A percentile compares a stretch with the other conserved stretches of the same genome.
Evolutionary conservation across 2,329 filamentous ascomycete species (phyloP).

Genomic region (Xylaria sp.): DNA sequence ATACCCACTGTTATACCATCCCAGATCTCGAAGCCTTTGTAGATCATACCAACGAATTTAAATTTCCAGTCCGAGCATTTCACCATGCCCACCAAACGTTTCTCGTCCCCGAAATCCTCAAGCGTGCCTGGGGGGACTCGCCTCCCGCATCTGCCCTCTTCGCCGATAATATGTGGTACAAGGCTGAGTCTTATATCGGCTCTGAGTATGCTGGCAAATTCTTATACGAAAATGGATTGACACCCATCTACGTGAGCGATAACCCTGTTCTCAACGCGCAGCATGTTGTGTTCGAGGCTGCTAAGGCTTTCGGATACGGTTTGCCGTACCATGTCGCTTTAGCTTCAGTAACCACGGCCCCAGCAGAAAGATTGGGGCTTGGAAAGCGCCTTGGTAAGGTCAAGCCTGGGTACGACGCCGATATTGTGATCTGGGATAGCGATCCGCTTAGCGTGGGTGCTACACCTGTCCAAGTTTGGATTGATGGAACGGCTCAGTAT

Average conservation of each 20-base stretch:
- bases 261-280: slow-evolving; percentile 77
- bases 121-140: slow-evolving; percentile 65
- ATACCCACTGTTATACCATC: slow-evolving; percentile 78
- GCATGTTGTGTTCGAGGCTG: slow-evolving; percentile 74
- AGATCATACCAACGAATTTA: slow-evolving; percentile 77
- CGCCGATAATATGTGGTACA: slow-evolving; percentile 79
- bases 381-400: slow-evolving; percentile 69
- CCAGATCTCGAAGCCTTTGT: slow-evolving; percentile 76
- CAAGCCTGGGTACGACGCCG: slow-evolving; percentile 70
- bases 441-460: slow-evolving; percentile 71
- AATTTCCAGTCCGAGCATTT: slow-evolving; percentile 73
- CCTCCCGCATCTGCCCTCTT: slow-evolving; percentile 72
- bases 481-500: slow-evolving; percentile 70
- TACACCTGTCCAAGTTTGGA: slow-evolving; percentile 70
- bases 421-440: slow-evolving; percentile 71
- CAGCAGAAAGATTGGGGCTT: slow-evolving; percentile 68
- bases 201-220: slow-evolving; percentile 75
- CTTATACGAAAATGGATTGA: slow-evolving; percentile 72
- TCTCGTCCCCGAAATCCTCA: slow-evolving; percentile 72
- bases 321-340: slow-evolving; percentile 70
- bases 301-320: slow-evolving; percentile 69
- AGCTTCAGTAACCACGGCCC: slow-evolving; percentile 67
- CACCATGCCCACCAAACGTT: slow-evolving; percentile 77
- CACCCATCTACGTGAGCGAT: slow-evolving; percentile 75
- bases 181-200: slow-evolving; percentile 72